These are phyloP conservation scores for Xylaria polymorpha DNA, from an alignment of 2,329 filamentous ascomycete species.

Conservation along the genomic window DNA sequence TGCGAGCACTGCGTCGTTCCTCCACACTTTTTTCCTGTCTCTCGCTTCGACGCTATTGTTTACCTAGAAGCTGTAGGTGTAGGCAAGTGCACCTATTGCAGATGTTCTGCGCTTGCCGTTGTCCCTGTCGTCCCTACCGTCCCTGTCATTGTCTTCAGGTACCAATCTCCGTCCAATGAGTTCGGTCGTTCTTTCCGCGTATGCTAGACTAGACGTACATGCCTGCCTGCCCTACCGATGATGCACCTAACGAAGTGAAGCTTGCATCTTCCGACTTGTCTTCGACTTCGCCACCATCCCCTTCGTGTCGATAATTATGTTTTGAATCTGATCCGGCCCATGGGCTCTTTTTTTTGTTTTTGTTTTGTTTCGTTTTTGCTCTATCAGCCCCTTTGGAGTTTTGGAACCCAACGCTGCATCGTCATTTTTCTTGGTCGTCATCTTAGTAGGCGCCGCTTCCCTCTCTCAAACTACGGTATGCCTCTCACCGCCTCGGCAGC, in stretches of 20 bases:
- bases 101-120: neutral
- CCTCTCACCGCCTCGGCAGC: conserved; percentile 45
- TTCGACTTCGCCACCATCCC: conserved; percentile 38
- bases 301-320: conserved; percentile 54
- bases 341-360: conserved; percentile 47
- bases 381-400: conserved; percentile 54
- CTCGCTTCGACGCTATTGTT: conserved; percentile 20
- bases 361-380: conserved; percentile 50
- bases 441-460: conserved; percentile 44
- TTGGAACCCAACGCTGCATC: conserved; percentile 57
- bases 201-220: conserved; percentile 22
- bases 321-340: conserved; percentile 50
- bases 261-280: conserved; percentile 27
- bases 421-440: conserved; percentile 50
- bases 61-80: conserved; percentile 9
- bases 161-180: conserved; percentile 21
- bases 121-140: neutral
- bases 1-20: conserved; percentile 26
- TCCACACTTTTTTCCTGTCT: conserved; percentile 16
- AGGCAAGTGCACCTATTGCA: conserved; percentile 23
- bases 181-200: conserved; percentile 30
- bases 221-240: conserved; percentile 19
- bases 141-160: neutral
- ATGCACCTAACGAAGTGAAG: conserved; percentile 27
- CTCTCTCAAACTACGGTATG: conserved; percentile 42